Conservation (phyloP, 345 rosid genomes). For the Pistacia atlantica region DNA sequence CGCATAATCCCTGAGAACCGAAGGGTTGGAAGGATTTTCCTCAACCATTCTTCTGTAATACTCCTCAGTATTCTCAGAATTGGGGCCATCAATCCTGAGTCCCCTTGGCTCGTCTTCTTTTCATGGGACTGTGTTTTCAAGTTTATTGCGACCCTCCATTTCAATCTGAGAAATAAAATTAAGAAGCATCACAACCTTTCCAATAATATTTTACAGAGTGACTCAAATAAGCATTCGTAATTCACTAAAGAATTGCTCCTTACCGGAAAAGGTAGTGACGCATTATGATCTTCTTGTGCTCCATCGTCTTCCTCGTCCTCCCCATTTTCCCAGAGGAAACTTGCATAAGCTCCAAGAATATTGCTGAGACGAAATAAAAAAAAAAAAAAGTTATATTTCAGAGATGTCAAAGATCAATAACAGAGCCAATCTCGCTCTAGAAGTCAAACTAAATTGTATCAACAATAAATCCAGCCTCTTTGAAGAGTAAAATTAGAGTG, state of each 20-base stretch:
- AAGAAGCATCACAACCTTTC: conserved; percentile 8
- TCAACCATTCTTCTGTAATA: conserved; percentile 33
- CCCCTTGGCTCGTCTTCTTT: conserved; percentile 9
- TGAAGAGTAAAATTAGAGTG: not conserved
- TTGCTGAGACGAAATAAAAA: conserved; percentile 40
- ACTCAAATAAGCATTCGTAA: not conserved
- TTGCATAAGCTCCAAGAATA: conserved; percentile 78
- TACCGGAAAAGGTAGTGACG: conserved; percentile 38
- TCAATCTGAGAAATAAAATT: conserved; percentile 12
- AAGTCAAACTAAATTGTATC: not conserved
- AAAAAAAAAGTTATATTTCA: not conserved
- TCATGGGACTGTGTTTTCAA: not conserved
- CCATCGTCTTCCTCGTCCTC: conserved; percentile 39
- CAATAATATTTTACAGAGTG: not conserved
- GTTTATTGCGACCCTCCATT: conserved; percentile 2
- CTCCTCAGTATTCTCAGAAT: conserved; percentile 24
- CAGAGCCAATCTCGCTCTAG: not conserved
- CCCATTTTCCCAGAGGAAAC: conserved; percentile 83
- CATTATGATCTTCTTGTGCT: conserved; percentile 19
- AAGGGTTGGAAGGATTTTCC: conserved; percentile 36
- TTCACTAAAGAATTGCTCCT: not conserved
- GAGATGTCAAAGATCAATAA: not conserved
- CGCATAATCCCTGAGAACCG: conserved; percentile 42
- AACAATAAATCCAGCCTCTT: not conserved
- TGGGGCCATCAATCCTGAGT: not conserved